Base-by-base conservation (phyloP, 805 yeast species). In the Kazachstania martiniae region DNA sequence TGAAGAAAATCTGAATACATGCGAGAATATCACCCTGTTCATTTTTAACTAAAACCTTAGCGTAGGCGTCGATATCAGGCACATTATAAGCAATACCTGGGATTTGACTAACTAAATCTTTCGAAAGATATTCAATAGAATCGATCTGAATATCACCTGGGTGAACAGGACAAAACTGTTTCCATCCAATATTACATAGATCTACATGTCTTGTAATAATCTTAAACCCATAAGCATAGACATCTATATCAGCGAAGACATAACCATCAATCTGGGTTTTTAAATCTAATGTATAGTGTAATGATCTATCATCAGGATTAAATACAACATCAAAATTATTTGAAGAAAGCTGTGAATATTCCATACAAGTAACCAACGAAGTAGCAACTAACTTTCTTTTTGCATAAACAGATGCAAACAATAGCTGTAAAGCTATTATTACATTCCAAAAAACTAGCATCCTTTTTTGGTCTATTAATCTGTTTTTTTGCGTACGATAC, bases 41-140 rank as follows among this genome's bases (percentile, higher is more conserved):
- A 9, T 51, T 49, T 3, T 26, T 12, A 19, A 76, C 64, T 34
- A 51, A 51, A 23, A 82, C 70, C 53, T 75, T 72, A 9, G 69
- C 86, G 38, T 72, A 70, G 5, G 89, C 93, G 52, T 85, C 95
- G 33, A 85, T 70, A 58, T 85, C 89, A 1, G 93, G 95, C 39
- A 86, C 93, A 12, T 68, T 68, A 56, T 72, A 87, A 1, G 95
- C 91, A 40, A 86, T 78, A 8, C 82, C 86, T 1, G 96, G 96
- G 42, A 87, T 72, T 51, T 63, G 56, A 22, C 62, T 52, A 18
- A 68, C 72, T 42, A 76, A 73, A 13, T 49, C 44, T 8, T 59
- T 44, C 13, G 73, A 56, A 18, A 77, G 65, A 40, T 81, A 73
- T 53, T 74, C 70, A 36, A 78, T 60, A 15, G 91, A 74, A 42